These are phyloP conservation scores for Cryptococcus sp. DNA, from an alignment of 1,284 basidiomycete species.

Conservation along the genomic window DNA sequence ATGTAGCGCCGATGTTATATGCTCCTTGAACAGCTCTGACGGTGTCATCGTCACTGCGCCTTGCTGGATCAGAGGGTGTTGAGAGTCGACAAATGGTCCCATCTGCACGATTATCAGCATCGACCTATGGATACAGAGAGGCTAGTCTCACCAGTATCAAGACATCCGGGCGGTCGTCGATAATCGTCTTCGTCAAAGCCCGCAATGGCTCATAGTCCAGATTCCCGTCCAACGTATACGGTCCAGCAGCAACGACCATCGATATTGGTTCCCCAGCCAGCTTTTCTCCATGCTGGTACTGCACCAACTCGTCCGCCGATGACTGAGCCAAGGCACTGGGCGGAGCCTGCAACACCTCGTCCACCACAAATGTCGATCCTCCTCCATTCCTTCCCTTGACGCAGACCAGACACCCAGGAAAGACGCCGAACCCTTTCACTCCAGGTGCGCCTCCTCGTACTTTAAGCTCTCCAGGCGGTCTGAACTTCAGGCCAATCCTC, in stretches of 20 bases:
- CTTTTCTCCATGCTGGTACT: constrained; percentile 39
- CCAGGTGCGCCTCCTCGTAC: constrained; percentile 61
- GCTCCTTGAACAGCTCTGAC: constrained; percentile 60
- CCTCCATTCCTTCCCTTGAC: constrained; percentile 89
- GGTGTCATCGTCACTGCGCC: constrained; percentile 67
- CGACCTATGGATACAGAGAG: neutral
- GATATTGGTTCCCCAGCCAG: constrained; percentile 53
- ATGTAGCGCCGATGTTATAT: constrained; percentile 59
- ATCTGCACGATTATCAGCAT: constrained; percentile 53
- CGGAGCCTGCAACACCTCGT: constrained; percentile 65
- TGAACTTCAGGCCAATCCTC: constrained; percentile 65
- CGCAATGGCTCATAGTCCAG: constrained; percentile 67
- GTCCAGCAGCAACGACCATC: constrained; percentile 68
- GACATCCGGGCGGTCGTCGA: constrained; percentile 63
- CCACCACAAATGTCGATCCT: constrained; percentile 75
- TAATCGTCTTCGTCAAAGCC: constrained; percentile 56
- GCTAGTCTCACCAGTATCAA: constrained; percentile 63
- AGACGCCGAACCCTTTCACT: constrained; percentile 67
- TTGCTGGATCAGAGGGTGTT: constrained; percentile 64
- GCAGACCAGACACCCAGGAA: constrained; percentile 82
- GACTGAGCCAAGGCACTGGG: constrained; percentile 43
- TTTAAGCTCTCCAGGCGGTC: constrained; percentile 53
- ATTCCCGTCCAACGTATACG: constrained; percentile 72
- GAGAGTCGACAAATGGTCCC: constrained; percentile 80
- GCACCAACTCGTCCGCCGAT: constrained; percentile 29